Conservation (phyloP, 441 rosid genomes). For the Viola pubescens region DNA sequence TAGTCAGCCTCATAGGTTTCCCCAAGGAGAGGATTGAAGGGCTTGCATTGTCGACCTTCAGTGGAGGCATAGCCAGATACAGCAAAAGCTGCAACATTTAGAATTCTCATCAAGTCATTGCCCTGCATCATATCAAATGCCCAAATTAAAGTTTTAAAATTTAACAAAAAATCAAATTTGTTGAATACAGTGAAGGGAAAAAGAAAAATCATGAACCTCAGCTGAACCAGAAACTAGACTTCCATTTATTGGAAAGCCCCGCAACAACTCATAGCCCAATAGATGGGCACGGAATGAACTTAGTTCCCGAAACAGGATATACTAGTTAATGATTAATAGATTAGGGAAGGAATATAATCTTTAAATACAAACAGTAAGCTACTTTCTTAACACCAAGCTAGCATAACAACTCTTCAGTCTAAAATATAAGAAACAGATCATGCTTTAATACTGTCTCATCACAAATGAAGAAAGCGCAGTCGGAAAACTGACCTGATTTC, state of each 20-base stretch:
- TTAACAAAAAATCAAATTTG: too few species aligned
- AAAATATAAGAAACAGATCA: slow-evolving; percentile 22
- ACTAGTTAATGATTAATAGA: too few species aligned
- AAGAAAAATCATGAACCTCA: too few species aligned
- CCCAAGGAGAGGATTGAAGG: slow-evolving; percentile 94
- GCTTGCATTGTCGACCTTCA: slow-evolving; percentile 97
- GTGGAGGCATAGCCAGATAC: slow-evolving; percentile 96
- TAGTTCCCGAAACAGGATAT: too few species aligned
- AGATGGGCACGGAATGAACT: too few species aligned
- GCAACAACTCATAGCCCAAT: too few species aligned
- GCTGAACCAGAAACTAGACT: too few species aligned
- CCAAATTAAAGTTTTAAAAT: not conserved
- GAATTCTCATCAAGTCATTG: slow-evolving; percentile 84
- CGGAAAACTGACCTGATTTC: slow-evolving; percentile 72
- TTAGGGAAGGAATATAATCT: not conserved
- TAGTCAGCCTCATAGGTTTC: slow-evolving; percentile 96
- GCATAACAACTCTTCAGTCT: not conserved
- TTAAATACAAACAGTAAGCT: not conserved
- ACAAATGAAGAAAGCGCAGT: slow-evolving; percentile 20
- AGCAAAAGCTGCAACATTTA: slow-evolving; percentile 91
- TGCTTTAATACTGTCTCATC: slow-evolving; percentile 20
- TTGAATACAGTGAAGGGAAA: too few species aligned
- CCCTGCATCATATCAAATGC: slow-evolving; percentile 48
- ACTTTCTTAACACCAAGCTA: not conserved
- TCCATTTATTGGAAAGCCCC: too few species aligned